phyloP scores from a whole-genome alignment of 208 protist species.

The Leishmania tarentolae region DNA sequence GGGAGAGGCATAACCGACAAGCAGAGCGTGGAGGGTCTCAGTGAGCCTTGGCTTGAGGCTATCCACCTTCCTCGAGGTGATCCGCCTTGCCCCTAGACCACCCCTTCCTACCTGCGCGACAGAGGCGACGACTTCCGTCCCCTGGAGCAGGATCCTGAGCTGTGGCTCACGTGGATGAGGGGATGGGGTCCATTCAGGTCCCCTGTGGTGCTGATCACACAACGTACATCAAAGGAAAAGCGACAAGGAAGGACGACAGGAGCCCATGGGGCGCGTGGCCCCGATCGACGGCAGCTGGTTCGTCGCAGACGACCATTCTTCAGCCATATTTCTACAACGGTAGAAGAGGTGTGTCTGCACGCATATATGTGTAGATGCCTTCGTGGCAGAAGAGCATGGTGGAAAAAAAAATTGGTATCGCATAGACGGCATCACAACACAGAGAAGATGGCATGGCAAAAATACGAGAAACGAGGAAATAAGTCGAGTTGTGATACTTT shows the following conservation, averaged over 20 bases:
- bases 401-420: not conserved
- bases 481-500: not conserved
- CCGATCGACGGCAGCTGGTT: not conserved
- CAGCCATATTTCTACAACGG: not conserved
- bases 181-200: not conserved
- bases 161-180: not conserved
- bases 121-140: not conserved
- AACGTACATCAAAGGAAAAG: not conserved
- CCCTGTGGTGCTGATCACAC: not conserved
- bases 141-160: not conserved
- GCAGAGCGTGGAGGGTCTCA: not conserved
- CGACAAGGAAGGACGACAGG: not conserved
- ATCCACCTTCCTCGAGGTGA: not conserved
- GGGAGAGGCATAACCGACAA: not conserved
- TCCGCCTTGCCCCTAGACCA: not conserved
- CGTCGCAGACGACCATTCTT: not conserved
- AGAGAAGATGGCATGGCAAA: not conserved
- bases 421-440: not conserved
- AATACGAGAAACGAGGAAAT: not conserved
- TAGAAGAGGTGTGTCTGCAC: not conserved
- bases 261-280: not conserved
- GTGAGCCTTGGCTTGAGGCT: not conserved
- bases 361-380: not conserved
- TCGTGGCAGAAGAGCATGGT: not conserved
- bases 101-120: not conserved